Percentiles rank a stretch among this genome's conserved stretches.
phyloP scores from a whole-genome alignment of 2,329 filamentous ascomycete species.

The Gliomastix tumulicola region DNA sequence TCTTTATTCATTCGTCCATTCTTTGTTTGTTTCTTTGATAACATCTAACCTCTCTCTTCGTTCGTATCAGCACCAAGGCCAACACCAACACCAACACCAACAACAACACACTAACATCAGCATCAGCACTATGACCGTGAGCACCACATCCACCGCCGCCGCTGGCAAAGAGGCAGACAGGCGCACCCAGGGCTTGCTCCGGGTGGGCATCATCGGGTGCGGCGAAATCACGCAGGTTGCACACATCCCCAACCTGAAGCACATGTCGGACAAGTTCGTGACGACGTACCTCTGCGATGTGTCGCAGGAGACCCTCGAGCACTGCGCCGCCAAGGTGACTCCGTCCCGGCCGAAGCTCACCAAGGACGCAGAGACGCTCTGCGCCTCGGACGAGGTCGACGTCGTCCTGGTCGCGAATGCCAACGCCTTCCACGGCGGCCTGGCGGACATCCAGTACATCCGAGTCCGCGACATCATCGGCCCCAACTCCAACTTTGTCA shows the following conservation, averaged over 20 bases:
- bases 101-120: too few species aligned
- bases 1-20: too few species aligned
- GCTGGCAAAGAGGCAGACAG: too few species aligned
- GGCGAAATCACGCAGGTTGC: constrained; percentile 4
- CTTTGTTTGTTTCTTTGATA: too few species aligned
- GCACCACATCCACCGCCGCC: too few species aligned
- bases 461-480: constrained; percentile 34
- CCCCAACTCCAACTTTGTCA: constrained; percentile 35
- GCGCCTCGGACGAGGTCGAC: constrained; percentile 34
- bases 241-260: constrained; percentile 42
- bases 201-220: constrained; percentile 4
- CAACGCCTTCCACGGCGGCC: constrained; percentile 44
- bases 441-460: constrained; percentile 48
- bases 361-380: constrained; percentile 30
- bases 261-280: constrained; percentile 33
- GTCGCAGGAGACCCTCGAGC: constrained; percentile 22
- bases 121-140: too few species aligned
- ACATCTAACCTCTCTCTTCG: too few species aligned
- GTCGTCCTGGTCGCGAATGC: constrained; percentile 45
- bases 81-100: too few species aligned
- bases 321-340: constrained; percentile 15
- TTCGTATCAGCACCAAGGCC: too few species aligned
- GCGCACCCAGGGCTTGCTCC: constrained; percentile 1
- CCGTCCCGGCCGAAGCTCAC: constrained; percentile 18
- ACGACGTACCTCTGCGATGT: constrained; percentile 45